Evolutionary conservation across 805 yeast species (phyloP), one percentile per base, ranked within the genome.

Genomic region (Scheffersomyces coipomensis): DNA sequence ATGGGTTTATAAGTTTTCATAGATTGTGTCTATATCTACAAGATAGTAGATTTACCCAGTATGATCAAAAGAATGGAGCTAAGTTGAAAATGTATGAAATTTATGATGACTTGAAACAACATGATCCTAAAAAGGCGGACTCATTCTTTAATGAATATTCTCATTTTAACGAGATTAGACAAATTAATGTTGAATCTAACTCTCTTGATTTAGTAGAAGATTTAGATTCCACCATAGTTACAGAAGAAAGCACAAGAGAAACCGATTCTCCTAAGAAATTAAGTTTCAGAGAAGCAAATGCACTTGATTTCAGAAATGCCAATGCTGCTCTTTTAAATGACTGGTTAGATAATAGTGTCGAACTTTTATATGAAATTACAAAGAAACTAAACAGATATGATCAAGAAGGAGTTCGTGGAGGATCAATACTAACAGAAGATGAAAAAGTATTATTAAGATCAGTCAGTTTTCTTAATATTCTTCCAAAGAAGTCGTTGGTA

Each of bases 141-240:
- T 13, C 15, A 4, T 67, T 67, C 37, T 43, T 60, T 51, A 23
- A 42, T 1, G 44, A 52, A 7, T 66, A 66, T 41, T 40, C 46
- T 12, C 35, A 34, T 3, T 59, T 51, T 47, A 58, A 58, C 43
- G 38, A 34, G 21, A 17, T 31, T 11, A 60, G 58, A 38, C 69
- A 68, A 38, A 39, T 51, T n/a, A 39, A 51, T 13, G 45, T 67
- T 2, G 74, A 68, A 27, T 4, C 5, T 6, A 27, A 31, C 37
- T 48, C 48, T 29, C 43, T 51, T 9, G 48, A 46, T 26, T 37
- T 52, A 24, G 44, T 46, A 18, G 55, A 49, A 17, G 39, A 40
- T 22, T 31, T 49, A 4, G 39, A 39, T 10, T 29, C 37, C 10
- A 21, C n/a, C n/a, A n/a, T n/a, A n/a, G n/a, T n/a, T n/a, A n/a